A percentile compares a stretch with the other conserved stretches of the same genome.
These are phyloP conservation scores for Fagopyrum tataricum DNA, from an alignment of 148 eudicot genomes.

Conservation along the genomic window DNA sequence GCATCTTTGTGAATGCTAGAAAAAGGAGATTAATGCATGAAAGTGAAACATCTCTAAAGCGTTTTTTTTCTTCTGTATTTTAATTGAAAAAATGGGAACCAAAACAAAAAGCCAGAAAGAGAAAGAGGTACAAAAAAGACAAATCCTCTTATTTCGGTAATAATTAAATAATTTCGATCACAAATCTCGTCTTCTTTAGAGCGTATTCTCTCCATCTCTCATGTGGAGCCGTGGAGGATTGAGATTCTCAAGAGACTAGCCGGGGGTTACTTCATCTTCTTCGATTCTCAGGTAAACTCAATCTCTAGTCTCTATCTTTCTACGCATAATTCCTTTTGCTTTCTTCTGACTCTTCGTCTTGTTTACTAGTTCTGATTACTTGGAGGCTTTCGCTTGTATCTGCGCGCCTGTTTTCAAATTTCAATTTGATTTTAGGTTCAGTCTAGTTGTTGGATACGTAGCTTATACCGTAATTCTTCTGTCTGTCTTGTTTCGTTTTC, in stretches of 20 bases:
- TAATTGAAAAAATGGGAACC: neutral
- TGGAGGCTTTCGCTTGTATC: neutral
- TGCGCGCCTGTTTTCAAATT: neutral
- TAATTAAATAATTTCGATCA: constrained; percentile 8
- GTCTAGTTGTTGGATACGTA: neutral
- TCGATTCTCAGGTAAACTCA: neutral
- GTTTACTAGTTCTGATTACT: neutral
- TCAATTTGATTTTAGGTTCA: neutral
- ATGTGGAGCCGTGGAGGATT: neutral
- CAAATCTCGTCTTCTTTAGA: constrained; percentile 2
- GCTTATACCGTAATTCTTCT: neutral
- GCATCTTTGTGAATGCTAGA: neutral
- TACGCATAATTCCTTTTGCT: neutral
- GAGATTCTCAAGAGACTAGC: neutral
- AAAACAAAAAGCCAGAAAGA: neutral
- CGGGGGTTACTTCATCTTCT: neutral
- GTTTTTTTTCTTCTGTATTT: neutral
- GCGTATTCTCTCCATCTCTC: neutral
- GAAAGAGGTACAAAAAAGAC: neutral
- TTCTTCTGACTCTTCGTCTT: neutral
- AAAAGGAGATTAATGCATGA: neutral
- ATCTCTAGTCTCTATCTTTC: neutral
- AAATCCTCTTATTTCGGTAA: neutral
- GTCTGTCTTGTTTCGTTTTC: neutral
- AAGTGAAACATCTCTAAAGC: too few species aligned